These are phyloP conservation scores for Udeniomyces megalosporus DNA, from an alignment of 768 basidiomycete genomes.

Conservation along the genomic window DNA sequence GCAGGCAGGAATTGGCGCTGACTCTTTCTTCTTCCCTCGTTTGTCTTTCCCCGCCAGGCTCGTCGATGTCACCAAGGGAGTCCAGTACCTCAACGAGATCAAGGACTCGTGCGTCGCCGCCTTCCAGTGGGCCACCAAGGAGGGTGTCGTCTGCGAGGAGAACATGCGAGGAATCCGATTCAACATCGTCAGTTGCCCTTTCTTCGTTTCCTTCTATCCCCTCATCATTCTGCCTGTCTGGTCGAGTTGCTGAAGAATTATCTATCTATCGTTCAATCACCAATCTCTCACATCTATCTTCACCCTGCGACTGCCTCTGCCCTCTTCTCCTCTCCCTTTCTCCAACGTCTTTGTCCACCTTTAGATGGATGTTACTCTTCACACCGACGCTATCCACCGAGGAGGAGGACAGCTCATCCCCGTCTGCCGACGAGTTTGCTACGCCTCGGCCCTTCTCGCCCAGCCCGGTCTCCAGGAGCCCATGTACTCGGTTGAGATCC, in stretches of 20 bases:
- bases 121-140: conserved; percentile 99
- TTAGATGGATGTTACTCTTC: conserved; percentile 42
- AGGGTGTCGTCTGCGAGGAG: conserved; percentile 91
- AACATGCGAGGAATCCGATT: conserved; percentile 96
- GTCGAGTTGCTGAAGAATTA: too few relatives aligned
- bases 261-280: too few relatives aligned
- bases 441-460: conserved; percentile 87
- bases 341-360: conserved; percentile 10
- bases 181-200: conserved; percentile 87
- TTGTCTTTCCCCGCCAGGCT: too few relatives aligned
- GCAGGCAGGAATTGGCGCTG: too few relatives aligned
- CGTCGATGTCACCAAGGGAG: conserved; percentile 94
- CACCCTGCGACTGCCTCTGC: not conserved
- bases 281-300: not conserved
- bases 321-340: too few relatives aligned
- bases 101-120: conserved; percentile 99
- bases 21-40: too few relatives aligned
- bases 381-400: conserved; percentile 97
- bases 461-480: conserved; percentile 88
- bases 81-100: conserved; percentile 95
- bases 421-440: conserved; percentile 85
- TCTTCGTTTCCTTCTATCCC: not conserved
- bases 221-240: too few relatives aligned
- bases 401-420: conserved; percentile 97
- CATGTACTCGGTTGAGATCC: conserved; percentile 88